phyloP scores from a whole-genome alignment of 345 rosid species.

The Psidium guajava region DNA sequence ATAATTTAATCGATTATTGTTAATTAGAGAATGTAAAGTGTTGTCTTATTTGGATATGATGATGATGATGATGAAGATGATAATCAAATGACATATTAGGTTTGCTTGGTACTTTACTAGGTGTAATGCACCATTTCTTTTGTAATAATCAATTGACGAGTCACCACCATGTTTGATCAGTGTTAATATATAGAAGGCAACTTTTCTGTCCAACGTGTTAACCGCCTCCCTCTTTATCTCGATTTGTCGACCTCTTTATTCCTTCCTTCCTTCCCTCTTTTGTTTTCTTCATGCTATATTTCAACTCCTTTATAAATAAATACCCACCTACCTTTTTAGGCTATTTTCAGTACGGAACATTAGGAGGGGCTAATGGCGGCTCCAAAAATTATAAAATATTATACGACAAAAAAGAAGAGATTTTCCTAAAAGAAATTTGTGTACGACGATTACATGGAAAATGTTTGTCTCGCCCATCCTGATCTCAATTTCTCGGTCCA shows the following conservation, averaged over 20 bases:
- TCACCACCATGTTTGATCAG: background rate
- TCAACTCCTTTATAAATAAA: background rate
- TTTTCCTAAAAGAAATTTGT: background rate
- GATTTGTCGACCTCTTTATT: background rate
- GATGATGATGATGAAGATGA: background rate
- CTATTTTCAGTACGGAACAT: background rate
- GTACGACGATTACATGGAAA: background rate
- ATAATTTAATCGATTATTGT: too few species aligned
- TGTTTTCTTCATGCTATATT: background rate
- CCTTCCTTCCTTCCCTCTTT: background rate
- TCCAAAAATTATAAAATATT: background rate
- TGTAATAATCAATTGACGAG: background rate
- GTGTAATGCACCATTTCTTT: background rate
- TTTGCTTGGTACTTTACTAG: background rate
- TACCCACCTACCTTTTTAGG: background rate
- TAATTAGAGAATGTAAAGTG: background rate
- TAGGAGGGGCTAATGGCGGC: background rate
- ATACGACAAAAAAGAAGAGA: background rate
- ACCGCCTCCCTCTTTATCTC: background rate
- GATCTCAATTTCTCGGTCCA: background rate
- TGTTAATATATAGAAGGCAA: background rate
- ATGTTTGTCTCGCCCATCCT: background rate
- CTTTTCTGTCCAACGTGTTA: background rate
- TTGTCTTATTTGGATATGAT: background rate
- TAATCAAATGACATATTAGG: background rate